Percentiles rank a stretch among this genome's conserved stretches.
phyloP scores from a whole-genome alignment of 768 basidiomycete genomes.

The Leccinum subtestaceum region DNA sequence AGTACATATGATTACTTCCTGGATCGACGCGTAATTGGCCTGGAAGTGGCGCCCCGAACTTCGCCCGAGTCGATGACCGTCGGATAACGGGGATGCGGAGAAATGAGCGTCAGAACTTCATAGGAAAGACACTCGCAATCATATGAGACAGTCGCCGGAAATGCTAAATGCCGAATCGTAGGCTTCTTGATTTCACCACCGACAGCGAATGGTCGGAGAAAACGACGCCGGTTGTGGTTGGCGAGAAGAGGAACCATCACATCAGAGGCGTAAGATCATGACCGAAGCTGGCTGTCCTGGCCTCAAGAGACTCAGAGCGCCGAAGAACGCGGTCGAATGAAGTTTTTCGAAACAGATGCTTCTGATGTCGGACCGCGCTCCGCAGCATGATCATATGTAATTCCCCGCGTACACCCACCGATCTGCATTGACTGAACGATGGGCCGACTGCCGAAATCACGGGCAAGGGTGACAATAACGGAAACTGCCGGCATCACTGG shows the following conservation, averaged over 20 bases:
- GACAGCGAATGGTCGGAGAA: conserved; percentile 7
- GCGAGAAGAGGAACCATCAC: neutral
- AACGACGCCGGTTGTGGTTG: conserved; percentile 5
- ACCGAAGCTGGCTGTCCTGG: neutral
- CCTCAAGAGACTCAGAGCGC: neutral
- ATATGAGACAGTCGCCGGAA: conserved; percentile 1
- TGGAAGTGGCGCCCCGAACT: neutral
- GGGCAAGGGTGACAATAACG: neutral
- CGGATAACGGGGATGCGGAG: neutral
- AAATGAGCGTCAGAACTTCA: neutral
- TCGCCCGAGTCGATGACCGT: neutral
- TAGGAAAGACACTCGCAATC: neutral
- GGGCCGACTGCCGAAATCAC: neutral
- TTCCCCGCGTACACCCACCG: neutral
- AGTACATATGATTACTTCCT: neutral
- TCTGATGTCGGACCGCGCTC: neutral
- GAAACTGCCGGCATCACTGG: neutral
- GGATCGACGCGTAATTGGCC: neutral
- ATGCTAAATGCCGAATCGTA: conserved; percentile 5
- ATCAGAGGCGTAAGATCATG: neutral
- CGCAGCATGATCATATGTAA: neutral
- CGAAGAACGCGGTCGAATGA: neutral
- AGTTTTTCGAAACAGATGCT: neutral
- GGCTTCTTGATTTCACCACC: conserved; percentile 5
- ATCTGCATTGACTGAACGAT: neutral